Conservation (phyloP, 2,329 filamentous ascomycete genomes). For the Akanthomyces muscarius region DNA sequence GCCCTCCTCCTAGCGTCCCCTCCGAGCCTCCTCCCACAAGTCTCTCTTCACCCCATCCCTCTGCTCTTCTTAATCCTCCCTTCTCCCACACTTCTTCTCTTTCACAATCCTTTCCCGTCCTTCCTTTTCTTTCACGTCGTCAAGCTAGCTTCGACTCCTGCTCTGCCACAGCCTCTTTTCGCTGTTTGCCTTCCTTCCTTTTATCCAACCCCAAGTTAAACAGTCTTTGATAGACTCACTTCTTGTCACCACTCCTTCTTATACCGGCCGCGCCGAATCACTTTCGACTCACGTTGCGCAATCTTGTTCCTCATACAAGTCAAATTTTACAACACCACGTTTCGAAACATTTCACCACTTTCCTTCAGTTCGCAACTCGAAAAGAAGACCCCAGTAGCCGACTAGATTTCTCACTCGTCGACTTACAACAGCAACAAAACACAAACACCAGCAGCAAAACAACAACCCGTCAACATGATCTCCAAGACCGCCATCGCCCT, state of each 20-base stretch:
- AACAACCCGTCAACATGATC: conserved; percentile 35
- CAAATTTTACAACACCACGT: background rate
- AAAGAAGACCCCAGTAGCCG: background rate
- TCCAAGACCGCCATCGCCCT: conserved; percentile 37
- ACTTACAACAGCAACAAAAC: background rate
- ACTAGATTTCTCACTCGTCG: background rate
- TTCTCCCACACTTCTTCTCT: conserved; percentile 21
- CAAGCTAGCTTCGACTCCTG: conserved; percentile 28
- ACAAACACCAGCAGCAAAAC: too few relatives aligned
- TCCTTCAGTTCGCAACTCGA: conserved; percentile 8
- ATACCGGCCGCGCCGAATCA: conserved; percentile 33
- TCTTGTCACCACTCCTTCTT: conserved; percentile 29
- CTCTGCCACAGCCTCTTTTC: conserved; percentile 29
- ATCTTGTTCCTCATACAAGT: background rate
- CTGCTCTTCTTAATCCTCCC: conserved; percentile 18
- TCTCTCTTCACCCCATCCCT: background rate
- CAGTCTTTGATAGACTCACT: conserved; percentile 51
- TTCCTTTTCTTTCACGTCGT: conserved; percentile 19
- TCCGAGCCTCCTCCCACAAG: background rate
- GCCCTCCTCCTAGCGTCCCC: background rate
- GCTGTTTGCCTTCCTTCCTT: conserved; percentile 26
- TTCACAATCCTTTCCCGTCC: conserved; percentile 23
- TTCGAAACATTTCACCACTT: conserved; percentile 8
- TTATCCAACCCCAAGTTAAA: background rate
- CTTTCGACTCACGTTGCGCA: conserved; percentile 6